Base-by-base conservation (phyloP, 495 filamentous ascomycete genomes). In the Parachaetomium inaequale region DNA sequence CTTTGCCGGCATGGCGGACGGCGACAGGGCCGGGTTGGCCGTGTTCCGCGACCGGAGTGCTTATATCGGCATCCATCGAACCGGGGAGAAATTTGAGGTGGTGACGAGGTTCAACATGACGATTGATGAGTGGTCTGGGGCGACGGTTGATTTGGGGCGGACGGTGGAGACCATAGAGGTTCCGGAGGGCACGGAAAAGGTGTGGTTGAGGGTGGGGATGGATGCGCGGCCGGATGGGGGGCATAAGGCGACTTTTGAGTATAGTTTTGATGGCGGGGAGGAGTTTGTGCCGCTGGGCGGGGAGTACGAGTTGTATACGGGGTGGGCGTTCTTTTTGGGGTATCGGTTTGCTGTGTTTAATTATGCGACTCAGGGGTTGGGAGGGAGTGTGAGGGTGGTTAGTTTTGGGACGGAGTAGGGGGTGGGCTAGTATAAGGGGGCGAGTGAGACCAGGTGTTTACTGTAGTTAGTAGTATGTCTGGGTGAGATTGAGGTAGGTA, bases 1-100 rank as follows among this genome's bases (percentile, higher is more conserved):
- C 38, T 5, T 43, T 15, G 1, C 12, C 17, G 36, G 23, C 7
- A 42, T 56, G 23, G 54, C 38, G 5, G 54, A 56, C 38, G 36
- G 54, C 25, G 36, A 56, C 54, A 11, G 54, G 12, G 54, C 54
- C 0, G 54, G 54, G 14, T 14, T 45, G 36, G 54, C 52, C 10
- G 52, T 23, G 10, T 55, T 55, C 34, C 52, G 52, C 19, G 52
- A 55, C 34, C 52, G 52, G 10, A 55, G 52, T 21, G 52, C 52
- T 10, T 55, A 42, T 3, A n/a, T 55, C 34, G 52, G 52, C 0
- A 21, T 42, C 19, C 52, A 55, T 11, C 7, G 19, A 4, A 21
- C 51, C 4, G 29, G 29, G 17, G 50, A 36, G 8, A 21, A 3
- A n/a, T 23, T 3, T 8, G 19, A 55, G 34, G 15, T 56, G 8